Conservation (phyloP, 2,329 filamentous ascomycete genomes). For the Diaporthe caulivora region DNA sequence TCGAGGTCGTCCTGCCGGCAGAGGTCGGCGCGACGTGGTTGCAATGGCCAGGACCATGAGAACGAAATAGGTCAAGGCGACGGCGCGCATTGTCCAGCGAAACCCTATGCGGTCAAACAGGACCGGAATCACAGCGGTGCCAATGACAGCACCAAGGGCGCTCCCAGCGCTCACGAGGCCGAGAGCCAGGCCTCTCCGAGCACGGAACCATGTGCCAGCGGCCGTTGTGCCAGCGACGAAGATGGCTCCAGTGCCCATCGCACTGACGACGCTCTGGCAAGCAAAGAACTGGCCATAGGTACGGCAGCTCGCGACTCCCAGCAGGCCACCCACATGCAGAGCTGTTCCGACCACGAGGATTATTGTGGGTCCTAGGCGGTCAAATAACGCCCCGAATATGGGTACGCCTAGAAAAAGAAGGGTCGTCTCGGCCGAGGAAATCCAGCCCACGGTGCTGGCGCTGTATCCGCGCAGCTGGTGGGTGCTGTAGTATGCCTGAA, state of each 20-base stretch:
- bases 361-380: slow-evolving; percentile 69
- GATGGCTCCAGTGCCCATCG: slow-evolving; percentile 50
- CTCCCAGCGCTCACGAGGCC: slow-evolving; percentile 62
- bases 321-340: slow-evolving; percentile 67
- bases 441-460: slow-evolving; percentile 67
- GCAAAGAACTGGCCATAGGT: slow-evolving; percentile 56
- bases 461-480: slow-evolving; percentile 60
- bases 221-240: slow-evolving; percentile 51
- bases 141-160: slow-evolving; percentile 63
- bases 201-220: slow-evolving; percentile 60
- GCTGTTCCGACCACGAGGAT: slow-evolving; percentile 65
- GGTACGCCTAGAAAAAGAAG: slow-evolving; percentile 59
- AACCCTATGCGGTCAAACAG: slow-evolving; percentile 59
- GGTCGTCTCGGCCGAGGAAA: slow-evolving; percentile 64
- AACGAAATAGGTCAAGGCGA: slow-evolving; percentile 52
- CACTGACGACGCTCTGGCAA: slow-evolving; percentile 50
- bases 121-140: slow-evolving; percentile 69
- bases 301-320: slow-evolving; percentile 67
- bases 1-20: slow-evolving; percentile 53
- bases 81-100: slow-evolving; percentile 52
- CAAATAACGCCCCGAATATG: slow-evolving; percentile 58
- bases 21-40: slow-evolving; percentile 51
- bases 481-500: slow-evolving; percentile 66
- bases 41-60: slow-evolving; percentile 47
- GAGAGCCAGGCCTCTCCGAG: slow-evolving; percentile 59